A percentile compares a stretch with the other conserved stretches of the same genome.
Conservation (phyloP, 345 rosid species). For the Salix caprea region DNA sequence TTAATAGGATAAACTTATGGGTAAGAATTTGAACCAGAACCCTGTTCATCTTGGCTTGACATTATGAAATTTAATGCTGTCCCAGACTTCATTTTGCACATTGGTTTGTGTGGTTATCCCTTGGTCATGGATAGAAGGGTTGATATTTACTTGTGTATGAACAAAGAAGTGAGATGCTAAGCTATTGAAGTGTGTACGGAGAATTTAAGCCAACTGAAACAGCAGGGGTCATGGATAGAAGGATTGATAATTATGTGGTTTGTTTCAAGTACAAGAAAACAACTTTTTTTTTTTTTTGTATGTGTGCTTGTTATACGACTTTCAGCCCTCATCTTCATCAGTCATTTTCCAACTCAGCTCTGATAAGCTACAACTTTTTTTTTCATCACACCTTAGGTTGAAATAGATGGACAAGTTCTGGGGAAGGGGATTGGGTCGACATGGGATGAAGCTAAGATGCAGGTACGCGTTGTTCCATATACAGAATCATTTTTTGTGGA, state of each 20-base stretch:
- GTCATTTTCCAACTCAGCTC: constrained; percentile 5
- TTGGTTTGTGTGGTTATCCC: not conserved
- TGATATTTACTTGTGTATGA: not conserved
- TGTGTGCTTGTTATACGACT: not conserved
- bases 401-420: constrained; percentile 82
- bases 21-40: constrained; percentile 1
- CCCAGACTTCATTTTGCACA: not conserved
- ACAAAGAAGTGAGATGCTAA: not conserved
- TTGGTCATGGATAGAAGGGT: not conserved
- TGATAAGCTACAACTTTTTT: not conserved
- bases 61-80: not conserved
- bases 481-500: constrained; percentile 3
- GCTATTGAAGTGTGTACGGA: not conserved
- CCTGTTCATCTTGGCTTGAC: not conserved
- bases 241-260: too few relatives aligned
- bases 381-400: constrained; percentile 49
- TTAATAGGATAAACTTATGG: not conserved
- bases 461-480: constrained; percentile 35
- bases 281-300: not conserved
- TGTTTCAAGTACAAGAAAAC: not conserved
- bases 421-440: constrained; percentile 83
- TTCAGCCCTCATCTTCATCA: not conserved
- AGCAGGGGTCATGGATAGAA: too few relatives aligned
- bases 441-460: constrained; percentile 94
- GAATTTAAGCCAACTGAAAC: not conserved